A percentile compares a stretch with the other conserved stretches of the same genome.
These are phyloP conservation scores for Neostapfia colusana DNA, from an alignment of 176 grass and related monocot genomes.

Conservation along the genomic window DNA sequence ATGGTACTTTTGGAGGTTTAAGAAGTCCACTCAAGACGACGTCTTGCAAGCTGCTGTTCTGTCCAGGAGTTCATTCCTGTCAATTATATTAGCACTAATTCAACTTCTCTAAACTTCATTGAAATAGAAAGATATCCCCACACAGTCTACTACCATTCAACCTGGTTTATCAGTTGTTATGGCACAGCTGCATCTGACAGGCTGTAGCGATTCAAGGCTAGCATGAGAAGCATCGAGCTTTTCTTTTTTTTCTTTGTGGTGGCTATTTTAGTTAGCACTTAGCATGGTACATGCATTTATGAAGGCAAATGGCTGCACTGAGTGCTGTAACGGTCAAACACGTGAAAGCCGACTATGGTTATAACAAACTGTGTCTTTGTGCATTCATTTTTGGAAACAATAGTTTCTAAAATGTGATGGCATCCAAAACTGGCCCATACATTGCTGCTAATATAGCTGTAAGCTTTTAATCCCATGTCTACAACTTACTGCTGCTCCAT, in stretches of 20 bases:
- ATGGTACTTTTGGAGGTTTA: neutral
- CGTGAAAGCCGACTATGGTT: neutral
- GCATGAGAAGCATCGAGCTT: neutral
- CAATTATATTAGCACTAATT: neutral
- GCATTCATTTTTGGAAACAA: neutral
- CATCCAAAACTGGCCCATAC: neutral
- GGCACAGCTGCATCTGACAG: neutral
- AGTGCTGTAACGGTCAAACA: neutral
- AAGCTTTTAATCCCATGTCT: conserved; percentile 1
- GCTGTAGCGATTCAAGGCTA: neutral
- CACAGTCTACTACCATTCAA: neutral
- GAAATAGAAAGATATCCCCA: neutral
- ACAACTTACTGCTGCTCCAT: neutral
- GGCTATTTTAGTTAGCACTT: neutral
- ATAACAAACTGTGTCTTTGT: neutral
- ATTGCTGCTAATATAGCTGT: conserved; percentile 6
- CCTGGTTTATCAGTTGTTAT: neutral
- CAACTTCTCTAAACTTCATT: neutral
- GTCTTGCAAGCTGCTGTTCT: neutral
- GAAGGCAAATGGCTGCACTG: neutral
- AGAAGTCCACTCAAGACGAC: neutral
- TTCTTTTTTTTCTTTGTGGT: neutral
- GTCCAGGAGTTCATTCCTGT: neutral
- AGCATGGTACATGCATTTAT: neutral
- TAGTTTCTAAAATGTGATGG: neutral